Base-by-base conservation (phyloP, 2,329 filamentous ascomycete species). In the Cadophora malorum region DNA sequence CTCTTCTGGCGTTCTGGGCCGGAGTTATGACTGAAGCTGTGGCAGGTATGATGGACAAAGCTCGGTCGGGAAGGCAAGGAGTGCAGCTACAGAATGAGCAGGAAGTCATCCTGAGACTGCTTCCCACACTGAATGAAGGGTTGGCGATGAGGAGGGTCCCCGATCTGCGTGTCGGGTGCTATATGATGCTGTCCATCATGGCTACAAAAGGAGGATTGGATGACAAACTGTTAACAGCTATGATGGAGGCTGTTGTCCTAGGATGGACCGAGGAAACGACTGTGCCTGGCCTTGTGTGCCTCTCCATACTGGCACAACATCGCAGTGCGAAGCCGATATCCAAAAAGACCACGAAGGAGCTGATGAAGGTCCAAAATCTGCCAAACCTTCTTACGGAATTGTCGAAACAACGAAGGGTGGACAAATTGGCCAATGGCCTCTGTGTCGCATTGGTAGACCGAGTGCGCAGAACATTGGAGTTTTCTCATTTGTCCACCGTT, bases 1-100 rank as follows among this genome's bases (percentile, higher is more conserved):
- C 89, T 1, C 81, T 97, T 68, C 81, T 97, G 65, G 91, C 92
- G 0, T 97, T 99, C 78, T 99, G 96, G 95, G 93, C 91, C 4
- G 91, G 93, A 56, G 84, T 97, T 63, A 90, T 92, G 78, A 93
- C 93, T 0, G 94, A 99, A 79, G 90, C 94, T 12, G 85, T 96
- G 67, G 91, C 92, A 70, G 90, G 89, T 35, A 93, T 96, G 83
- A 81, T 98, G 67, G 93, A 97, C 75, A 87, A 86, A 65, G 86
- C 89, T 69, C 88, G 88, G 72, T 94, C 93, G 1, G 94, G 94
- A 64, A 86, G 93, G 71, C 86, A 86, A 72, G 88, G 89, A 69
- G 85, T 96, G 4, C 91, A 97, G 79, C 86, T 87, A 73, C 90
- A 96, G 75, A 92, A 93, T 74, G 90, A 94, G 72, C 92, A 97